Evolutionary conservation across 148 eudicot genomes (phyloP).

Genomic region (Dysphania ambrosioides): DNA sequence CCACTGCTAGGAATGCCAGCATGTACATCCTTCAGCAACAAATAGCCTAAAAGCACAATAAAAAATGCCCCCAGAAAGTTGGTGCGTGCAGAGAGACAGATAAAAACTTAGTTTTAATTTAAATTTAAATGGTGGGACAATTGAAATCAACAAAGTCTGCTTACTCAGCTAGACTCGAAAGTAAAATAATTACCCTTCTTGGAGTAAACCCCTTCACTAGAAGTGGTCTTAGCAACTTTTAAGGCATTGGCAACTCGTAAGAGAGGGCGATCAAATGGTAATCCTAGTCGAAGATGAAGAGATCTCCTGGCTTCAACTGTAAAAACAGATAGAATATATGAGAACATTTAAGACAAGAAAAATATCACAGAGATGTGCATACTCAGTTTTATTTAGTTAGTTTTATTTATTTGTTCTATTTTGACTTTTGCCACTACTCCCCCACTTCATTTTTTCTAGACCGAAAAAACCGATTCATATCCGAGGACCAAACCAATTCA

Average conservation of each 20-base stretch:
- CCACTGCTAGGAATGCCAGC: constrained; percentile 77
- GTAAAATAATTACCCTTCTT: constrained; percentile 51
- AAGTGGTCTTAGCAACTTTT: constrained; percentile 39
- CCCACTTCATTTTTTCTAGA: too few relatives aligned
- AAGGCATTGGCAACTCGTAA: constrained; percentile 82
- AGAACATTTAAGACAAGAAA: background rate
- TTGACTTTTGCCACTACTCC: too few relatives aligned
- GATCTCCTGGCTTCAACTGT: constrained; percentile 87
- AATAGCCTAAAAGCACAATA: constrained; percentile 45
- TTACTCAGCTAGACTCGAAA: background rate
- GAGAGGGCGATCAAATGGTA: constrained; percentile 94
- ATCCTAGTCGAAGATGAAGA: constrained; percentile 80
- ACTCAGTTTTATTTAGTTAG: too few relatives aligned
- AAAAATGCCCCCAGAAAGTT: constrained; percentile 18
- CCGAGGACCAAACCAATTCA: too few relatives aligned
- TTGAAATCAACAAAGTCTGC: background rate
- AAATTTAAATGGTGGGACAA: background rate
- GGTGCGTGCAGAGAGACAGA: constrained; percentile 6
- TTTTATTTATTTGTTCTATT: too few relatives aligned
- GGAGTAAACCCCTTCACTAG: constrained; percentile 32
- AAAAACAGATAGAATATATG: constrained; percentile 7
- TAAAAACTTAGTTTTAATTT: background rate
- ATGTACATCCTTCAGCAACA: constrained; percentile 89
- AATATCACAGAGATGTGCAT: background rate
- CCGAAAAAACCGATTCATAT: too few relatives aligned